phyloP scores from a whole-genome alignment of 345 rosid genomes.

The Citrus mangshanensis region DNA sequence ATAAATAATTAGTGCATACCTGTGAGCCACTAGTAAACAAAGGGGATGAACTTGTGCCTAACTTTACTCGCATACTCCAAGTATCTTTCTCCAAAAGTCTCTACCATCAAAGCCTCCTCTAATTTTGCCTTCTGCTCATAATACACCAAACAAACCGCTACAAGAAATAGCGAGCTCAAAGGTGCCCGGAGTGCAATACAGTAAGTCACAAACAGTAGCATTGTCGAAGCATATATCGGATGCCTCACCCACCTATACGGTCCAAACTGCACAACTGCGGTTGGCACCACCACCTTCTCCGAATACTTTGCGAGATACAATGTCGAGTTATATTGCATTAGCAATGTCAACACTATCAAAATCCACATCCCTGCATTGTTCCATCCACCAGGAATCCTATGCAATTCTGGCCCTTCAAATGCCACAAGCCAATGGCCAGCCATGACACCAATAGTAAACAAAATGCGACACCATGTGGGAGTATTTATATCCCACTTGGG shows the following conservation, averaged over 20 bases:
- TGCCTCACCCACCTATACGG: conserved; percentile 88
- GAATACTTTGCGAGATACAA: conserved; percentile 86
- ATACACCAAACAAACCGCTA: conserved; percentile 61
- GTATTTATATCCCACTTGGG: conserved; percentile 78
- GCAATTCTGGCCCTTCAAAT: conserved; percentile 88
- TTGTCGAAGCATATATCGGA: conserved; percentile 72
- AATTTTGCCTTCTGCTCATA: conserved; percentile 65
- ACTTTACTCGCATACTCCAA: conserved; percentile 66
- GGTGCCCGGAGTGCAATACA: conserved; percentile 72
- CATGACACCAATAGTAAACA: conserved; percentile 61
- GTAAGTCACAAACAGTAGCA: conserved; percentile 63
- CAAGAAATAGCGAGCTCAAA: conserved; percentile 60
- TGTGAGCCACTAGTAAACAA: conserved; percentile 50
- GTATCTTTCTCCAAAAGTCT: conserved; percentile 67
- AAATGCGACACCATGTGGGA: conserved; percentile 49
- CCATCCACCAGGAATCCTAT: conserved; percentile 68
- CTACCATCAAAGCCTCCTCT: conserved; percentile 76
- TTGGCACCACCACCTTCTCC: conserved; percentile 78
- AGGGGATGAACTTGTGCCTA: conserved; percentile 75
- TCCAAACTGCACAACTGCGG: conserved; percentile 79
- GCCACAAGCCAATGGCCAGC: conserved; percentile 85
- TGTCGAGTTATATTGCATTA: conserved; percentile 74
- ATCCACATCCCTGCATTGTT: conserved; percentile 68
- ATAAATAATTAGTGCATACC: conserved; percentile 34
- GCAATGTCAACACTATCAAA: conserved; percentile 52